Evolutionary conservation across 2,329 filamentous ascomycete species (phyloP).

Genomic region (Conoideocrella luteorostrata): DNA sequence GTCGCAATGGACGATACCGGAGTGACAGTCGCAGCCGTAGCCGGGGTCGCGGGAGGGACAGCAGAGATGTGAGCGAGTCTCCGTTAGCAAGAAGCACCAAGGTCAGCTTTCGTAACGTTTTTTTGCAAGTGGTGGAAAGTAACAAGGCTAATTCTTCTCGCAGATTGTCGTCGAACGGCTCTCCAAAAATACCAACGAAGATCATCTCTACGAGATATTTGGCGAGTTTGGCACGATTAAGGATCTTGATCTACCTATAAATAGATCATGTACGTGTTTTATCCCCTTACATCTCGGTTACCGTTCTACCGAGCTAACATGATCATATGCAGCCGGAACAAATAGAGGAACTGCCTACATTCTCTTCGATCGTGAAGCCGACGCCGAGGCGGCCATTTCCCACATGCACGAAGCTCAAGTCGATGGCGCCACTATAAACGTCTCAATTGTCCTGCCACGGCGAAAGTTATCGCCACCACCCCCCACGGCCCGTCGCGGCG

Average conservation of each 20-base stretch:
- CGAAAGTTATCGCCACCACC: constrained; percentile 77
- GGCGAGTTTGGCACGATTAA: constrained; percentile 78
- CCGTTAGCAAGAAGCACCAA: constrained; percentile 45
- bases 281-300: too few species aligned
- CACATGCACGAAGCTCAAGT: constrained; percentile 98
- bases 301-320: background rate
- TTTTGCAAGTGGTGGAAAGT: background rate
- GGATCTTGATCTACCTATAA: constrained; percentile 85
- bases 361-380: constrained; percentile 66
- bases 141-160: background rate
- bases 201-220: constrained; percentile 88
- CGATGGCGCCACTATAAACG: constrained; percentile 74
- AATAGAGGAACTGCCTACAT: constrained; percentile 95
- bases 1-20: constrained; percentile 27
- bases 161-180: constrained; percentile 94
- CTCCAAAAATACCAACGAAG: constrained; percentile 88
- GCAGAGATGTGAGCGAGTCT: constrained; percentile 29
- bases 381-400: constrained; percentile 82
- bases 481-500: constrained; percentile 59
- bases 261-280: constrained; percentile 59
- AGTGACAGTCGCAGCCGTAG: constrained; percentile 25
- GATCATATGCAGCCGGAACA: constrained; percentile 58
- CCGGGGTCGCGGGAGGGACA: constrained; percentile 26
- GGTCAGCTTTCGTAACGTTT: constrained; percentile 29
- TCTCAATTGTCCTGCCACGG: constrained; percentile 81